Evolutionary conservation across 208 protist genomes (phyloP).

Genomic region (Acanthamoeba lenticulata): DNA sequence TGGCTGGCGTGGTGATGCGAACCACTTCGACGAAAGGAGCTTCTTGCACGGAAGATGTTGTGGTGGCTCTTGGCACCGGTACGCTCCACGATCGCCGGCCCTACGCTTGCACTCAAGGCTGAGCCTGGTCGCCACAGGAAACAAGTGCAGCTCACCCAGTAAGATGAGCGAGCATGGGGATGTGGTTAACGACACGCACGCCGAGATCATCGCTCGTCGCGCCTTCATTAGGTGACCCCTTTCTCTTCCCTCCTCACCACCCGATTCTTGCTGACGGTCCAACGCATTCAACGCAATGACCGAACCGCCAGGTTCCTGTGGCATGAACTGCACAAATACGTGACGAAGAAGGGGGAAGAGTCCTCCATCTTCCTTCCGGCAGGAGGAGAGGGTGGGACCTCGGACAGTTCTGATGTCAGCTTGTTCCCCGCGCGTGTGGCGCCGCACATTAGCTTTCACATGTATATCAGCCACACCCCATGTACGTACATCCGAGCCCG

Average conservation of each 20-base stretch:
- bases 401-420: no score
- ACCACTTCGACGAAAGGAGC: background rate
- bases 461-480: constrained; percentile 74
- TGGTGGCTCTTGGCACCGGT: background rate
- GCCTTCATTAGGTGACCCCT: constrained; percentile 62
- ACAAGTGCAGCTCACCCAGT: constrained; percentile 68
- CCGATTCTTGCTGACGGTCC: background rate
- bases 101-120: background rate
- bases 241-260: background rate
- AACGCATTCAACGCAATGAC: background rate
- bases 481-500: constrained; percentile 39
- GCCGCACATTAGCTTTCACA: constrained; percentile 61
- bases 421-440: background rate
- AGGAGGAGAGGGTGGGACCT: no score
- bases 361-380: background rate
- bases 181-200: constrained; percentile 76
- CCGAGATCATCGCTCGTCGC: constrained; percentile 72
- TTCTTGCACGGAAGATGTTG: background rate
- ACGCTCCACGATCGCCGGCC: background rate
- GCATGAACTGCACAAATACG: background rate
- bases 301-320: background rate
- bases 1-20: constrained; percentile 63
- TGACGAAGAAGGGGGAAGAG: background rate
- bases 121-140: constrained; percentile 53
- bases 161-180: constrained; percentile 62